Conservation (phyloP, 83 land plant species). For the Picea mariana region DNA sequence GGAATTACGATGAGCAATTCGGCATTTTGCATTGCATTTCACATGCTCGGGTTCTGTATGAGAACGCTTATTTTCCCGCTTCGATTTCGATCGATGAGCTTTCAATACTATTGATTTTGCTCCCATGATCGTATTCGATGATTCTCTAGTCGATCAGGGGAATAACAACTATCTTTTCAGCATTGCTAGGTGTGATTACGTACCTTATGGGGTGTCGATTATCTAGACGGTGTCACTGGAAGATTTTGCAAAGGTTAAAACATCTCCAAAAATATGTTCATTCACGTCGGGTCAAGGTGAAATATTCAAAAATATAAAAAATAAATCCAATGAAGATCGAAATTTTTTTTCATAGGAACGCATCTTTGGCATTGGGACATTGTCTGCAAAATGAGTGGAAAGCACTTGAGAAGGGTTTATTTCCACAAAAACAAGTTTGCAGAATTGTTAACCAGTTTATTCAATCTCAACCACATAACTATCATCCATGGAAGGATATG, state of each 20-base stretch:
- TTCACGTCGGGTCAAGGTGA: no score
- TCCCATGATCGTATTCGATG: conserved; percentile 43
- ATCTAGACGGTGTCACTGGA: conserved; percentile 31
- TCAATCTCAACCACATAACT: conserved; percentile 22
- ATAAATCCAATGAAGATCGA: no score
- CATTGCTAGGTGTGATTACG: conserved; percentile 33
- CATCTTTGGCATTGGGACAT: no score
- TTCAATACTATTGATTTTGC: not conserved
- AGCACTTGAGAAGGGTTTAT: conserved; percentile 43
- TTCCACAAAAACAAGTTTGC: conserved; percentile 36
- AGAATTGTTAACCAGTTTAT: conserved; percentile 1
- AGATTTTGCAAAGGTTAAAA: conserved; percentile 47
- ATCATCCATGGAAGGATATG: conserved; percentile 65
- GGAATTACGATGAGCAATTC: no score
- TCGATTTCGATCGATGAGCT: no score
- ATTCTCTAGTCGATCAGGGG: conserved; percentile 56
- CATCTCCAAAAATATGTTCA: not conserved
- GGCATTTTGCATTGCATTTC: no score
- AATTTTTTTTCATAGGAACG: no score
- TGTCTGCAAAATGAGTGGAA: no score
- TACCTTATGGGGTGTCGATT: conserved; percentile 47
- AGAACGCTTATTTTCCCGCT: no score
- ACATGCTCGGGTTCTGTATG: no score
- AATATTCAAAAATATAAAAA: no score
- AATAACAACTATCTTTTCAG: conserved; percentile 39